Conservation (phyloP, 306 rosid genomes). For the Acacia confusa region DNA sequence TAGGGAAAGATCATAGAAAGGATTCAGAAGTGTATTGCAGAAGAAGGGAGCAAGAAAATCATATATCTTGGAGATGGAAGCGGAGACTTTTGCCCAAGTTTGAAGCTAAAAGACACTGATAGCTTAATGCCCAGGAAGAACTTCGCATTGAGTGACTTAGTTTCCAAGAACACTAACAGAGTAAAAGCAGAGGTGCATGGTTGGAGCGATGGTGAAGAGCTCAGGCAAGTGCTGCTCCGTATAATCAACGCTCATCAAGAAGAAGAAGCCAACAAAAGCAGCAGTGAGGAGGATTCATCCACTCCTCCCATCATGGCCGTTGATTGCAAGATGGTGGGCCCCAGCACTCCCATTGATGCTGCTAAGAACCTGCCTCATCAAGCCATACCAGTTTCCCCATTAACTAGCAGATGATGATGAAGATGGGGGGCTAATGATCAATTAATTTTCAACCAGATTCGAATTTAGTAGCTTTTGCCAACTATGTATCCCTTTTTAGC, state of each 20-base stretch:
- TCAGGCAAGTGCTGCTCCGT: conserved; percentile 31
- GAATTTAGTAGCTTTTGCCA: background rate
- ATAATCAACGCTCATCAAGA: conserved; percentile 33
- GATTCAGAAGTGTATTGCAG: conserved; percentile 41
- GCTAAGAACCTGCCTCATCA: conserved; percentile 33
- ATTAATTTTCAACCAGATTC: background rate
- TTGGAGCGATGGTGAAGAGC: conserved; percentile 58
- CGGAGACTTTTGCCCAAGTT: conserved; percentile 62
- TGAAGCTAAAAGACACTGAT: conserved; percentile 60
- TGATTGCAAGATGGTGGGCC: conserved; percentile 38
- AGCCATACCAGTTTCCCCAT: conserved; percentile 23
- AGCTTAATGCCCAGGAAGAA: conserved; percentile 58
- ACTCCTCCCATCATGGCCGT: conserved; percentile 15
- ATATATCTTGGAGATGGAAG: conserved; percentile 74
- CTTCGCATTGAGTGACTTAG: conserved; percentile 49
- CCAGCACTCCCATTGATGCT: conserved; percentile 30
- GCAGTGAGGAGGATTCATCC: background rate
- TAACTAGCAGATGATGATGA: background rate
- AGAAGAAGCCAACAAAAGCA: conserved; percentile 12
- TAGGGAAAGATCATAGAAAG: conserved; percentile 54
- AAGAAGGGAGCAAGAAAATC: conserved; percentile 39
- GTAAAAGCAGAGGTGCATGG: conserved; percentile 54
- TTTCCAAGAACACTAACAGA: conserved; percentile 41
- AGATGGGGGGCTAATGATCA: too few species aligned
- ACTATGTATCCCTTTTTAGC: background rate